Conservation (phyloP, 768 basidiomycete species). For the Amanita pseudoporphyria region DNA sequence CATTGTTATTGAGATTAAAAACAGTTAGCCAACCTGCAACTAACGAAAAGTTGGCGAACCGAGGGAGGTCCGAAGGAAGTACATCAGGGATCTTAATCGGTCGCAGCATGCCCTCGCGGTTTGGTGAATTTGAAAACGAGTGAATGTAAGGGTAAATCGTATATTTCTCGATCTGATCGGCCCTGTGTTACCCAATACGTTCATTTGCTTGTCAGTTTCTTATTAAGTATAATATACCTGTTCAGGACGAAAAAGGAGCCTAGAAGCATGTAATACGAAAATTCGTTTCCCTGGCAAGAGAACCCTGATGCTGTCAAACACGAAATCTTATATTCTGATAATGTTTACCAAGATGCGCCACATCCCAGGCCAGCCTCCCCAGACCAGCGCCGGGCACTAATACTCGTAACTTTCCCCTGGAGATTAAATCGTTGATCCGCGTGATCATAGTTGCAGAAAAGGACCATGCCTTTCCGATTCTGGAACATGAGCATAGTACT, state of each 20-base stretch:
- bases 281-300: conserved; percentile 89
- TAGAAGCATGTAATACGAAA: conserved; percentile 92
- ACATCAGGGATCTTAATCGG: conserved; percentile 77
- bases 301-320: conserved; percentile 47
- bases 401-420: conserved; percentile 53
- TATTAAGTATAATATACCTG: conserved; percentile 35
- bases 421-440: not conserved
- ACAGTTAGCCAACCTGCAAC: conserved; percentile 57
- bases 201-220: not conserved
- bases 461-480: conserved; percentile 40
- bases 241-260: conserved; percentile 86
- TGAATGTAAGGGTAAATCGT: conserved; percentile 87
- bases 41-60: conserved; percentile 63
- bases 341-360: conserved; percentile 64
- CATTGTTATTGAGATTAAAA: not conserved
- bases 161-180: conserved; percentile 55
- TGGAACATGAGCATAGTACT: conserved; percentile 51
- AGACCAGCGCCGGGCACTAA: conserved; percentile 89
- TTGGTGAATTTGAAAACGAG: conserved; percentile 77
- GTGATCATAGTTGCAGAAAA: not conserved
- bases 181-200: conserved; percentile 29
- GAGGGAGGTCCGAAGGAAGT: conserved; percentile 60
- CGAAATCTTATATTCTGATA: not conserved
- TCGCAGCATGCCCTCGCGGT: conserved; percentile 51
- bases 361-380: conserved; percentile 81